Evolutionary conservation across 257 asterid species (phyloP), one percentile per base, ranked within the genome.

Genomic region (Plantago elongata): DNA sequence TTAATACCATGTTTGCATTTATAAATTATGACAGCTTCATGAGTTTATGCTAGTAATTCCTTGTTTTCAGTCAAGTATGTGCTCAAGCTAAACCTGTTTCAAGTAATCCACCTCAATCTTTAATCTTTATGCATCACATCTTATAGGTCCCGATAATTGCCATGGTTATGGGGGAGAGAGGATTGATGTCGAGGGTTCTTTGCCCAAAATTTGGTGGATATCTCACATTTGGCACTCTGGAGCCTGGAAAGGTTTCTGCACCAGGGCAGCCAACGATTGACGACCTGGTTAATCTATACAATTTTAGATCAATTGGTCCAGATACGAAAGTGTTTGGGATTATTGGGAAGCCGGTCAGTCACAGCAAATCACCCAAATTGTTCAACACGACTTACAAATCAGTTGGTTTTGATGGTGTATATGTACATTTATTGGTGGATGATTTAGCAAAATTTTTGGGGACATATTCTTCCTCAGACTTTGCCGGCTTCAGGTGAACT

Each of bases 151-250:
- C 99, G 22, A 89, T 89, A 52, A 93, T 93, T 66, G 95, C 96
- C 12, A 74, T 93, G 97, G 97, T 89, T 68, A 93, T 93, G 99
- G 97, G 97, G 42, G 99, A 93, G 80, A 81, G 88, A 74, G 99
- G 99, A 65, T 71, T 93, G 70, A 77, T 93, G 68, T 83, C 99
- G 22, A 87, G 99, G 58, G 18, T 93, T 62, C 94, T 87, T 50
- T 89, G 96, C 73, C 90, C 99, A 14, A 93, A 93, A 75, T 93
- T 80, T 57, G 99, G 99, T 71, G 97, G 95, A 68, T 93, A 93
- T 75, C 94, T 93, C 65, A 93, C 99, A 11, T 93, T 93, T 55
- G 99, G 94, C 54, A 83, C 96, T 54, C 78, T 93, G 11, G 94
- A 89, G 67, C 65, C 82, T 10, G 94, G 94, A 67, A 78, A 85